Conservation (phyloP, 148 eudicot species). For the Heliosperma pusillum region DNA sequence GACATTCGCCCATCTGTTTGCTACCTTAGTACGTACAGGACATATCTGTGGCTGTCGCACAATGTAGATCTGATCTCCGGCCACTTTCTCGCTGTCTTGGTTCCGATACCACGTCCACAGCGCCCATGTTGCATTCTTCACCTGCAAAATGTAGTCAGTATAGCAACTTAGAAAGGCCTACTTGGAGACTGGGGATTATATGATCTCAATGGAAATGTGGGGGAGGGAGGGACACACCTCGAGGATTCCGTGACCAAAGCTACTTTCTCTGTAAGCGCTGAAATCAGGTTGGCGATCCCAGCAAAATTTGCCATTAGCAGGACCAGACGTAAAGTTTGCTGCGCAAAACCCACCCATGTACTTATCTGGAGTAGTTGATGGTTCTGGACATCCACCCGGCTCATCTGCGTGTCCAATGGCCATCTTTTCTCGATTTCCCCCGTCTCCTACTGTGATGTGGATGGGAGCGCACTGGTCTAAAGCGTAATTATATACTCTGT, state of each 20-base stretch:
- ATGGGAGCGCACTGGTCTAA: constrained; percentile 85
- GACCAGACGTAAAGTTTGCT: constrained; percentile 80
- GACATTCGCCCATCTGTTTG: constrained; percentile 18
- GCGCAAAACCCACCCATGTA: constrained; percentile 95
- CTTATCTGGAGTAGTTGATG: constrained; percentile 64
- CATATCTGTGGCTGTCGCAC: constrained; percentile 78
- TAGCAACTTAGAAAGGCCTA: too few relatives aligned
- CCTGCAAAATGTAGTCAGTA: too few relatives aligned
- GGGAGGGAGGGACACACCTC: constrained; percentile 52
- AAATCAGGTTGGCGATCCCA: constrained; percentile 94
- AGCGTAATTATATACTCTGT: constrained; percentile 79
- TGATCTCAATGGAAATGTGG: too few relatives aligned
- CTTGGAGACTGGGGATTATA: too few relatives aligned
- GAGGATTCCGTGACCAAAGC: constrained; percentile 93
- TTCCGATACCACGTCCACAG: constrained; percentile 91
- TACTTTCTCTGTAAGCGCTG: constrained; percentile 86
- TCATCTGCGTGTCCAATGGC: constrained; percentile 78
- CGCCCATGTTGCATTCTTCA: constrained; percentile 80
- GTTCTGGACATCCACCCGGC: constrained; percentile 80
- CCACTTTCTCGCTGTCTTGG: constrained; percentile 55
- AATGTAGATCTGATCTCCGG: constrained; percentile 81
- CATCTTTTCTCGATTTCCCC: constrained; percentile 97
- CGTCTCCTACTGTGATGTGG: constrained; percentile 80
- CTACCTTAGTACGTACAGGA: constrained; percentile 21
- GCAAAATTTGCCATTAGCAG: constrained; percentile 86